Base-by-base conservation (phyloP, 2,329 filamentous ascomycete genomes). In the Microsporum audouinii region DNA sequence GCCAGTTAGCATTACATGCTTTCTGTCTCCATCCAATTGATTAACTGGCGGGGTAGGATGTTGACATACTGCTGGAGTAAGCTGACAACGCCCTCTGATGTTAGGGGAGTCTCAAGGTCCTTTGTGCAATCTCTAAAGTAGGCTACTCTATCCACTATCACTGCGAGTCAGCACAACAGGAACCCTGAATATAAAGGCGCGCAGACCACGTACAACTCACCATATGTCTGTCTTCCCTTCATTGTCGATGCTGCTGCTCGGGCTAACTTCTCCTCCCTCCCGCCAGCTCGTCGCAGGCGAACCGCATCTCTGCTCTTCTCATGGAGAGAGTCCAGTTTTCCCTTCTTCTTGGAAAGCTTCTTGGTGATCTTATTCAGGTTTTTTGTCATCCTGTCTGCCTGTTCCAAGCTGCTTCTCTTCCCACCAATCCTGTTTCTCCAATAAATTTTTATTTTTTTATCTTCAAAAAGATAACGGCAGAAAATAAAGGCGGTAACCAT, bases 241-340 rank as follows among this genome's bases (percentile, higher is more conserved):
- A 82, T 82, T 68, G 88, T 83, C 41, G 85, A 79, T n/a, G 82
- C 77, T 27, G 85, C 82, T 61, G 91, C 78, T 71, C 87, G 88
- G 66, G 84, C 84, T 39, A 99, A 80, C 71, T 89, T 89, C 68
- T 94, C 87, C 69, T 96, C 91, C 73, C 94, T 82, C 65, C 86
- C 82, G 64, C 84, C 83, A 23, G 94, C 94, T 68, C 86, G 83
- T 72, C 90, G 87, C 65, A 97, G 78, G 58, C 89, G 84, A 70
- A 87, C 84, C 2, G 91, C 88, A 78, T 97, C 89, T 66, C 94
- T 82, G 63, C 91, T 96, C 72, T 90, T 90, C 74, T 91, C 88
- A 71, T 97, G 92, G 27, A 97, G 80, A 10, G 87, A 81, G 34
- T 86, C 85, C 55, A 89, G 81, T 43, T 85, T 84, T 23, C 85